These are phyloP conservation scores for Blastosporella zonata DNA, from an alignment of 1,284 basidiomycete species.

Conservation along the genomic window DNA sequence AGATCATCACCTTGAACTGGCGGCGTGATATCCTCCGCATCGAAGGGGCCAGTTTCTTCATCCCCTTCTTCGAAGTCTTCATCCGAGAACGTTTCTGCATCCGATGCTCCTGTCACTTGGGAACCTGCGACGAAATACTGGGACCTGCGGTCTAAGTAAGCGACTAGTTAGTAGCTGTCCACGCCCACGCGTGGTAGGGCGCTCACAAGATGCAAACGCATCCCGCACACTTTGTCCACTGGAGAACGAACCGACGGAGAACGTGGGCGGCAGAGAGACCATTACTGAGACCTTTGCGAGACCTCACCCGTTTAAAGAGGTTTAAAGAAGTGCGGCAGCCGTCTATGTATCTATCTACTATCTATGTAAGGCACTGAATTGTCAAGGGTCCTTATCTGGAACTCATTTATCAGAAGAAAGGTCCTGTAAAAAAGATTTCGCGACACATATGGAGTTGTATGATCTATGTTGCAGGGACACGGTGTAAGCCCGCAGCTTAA, in stretches of 20 bases:
- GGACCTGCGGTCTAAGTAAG: slow-evolving; percentile 31
- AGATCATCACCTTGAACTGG: slow-evolving; percentile 18
- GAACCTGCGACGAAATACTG: slow-evolving; percentile 62
- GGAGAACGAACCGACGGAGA: slow-evolving; percentile 50
- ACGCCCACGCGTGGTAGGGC: not conserved
- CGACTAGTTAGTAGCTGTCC: not conserved
- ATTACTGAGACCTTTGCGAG: slow-evolving; percentile 20
- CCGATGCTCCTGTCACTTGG: slow-evolving; percentile 48
- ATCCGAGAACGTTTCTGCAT: slow-evolving; percentile 28
- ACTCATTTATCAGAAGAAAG: no score
- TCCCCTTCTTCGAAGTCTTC: slow-evolving; percentile 28
- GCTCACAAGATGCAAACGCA: slow-evolving; percentile 35
- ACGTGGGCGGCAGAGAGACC: slow-evolving; percentile 41
- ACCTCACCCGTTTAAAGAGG: not conserved
- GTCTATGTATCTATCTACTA: not conserved
- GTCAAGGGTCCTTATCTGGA: not conserved
- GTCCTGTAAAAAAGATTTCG: no score
- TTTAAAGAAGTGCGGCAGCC: not conserved
- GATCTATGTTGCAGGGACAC: no score
- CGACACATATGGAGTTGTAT: no score
- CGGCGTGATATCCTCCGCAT: slow-evolving; percentile 25
- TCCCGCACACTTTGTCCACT: slow-evolving; percentile 54
- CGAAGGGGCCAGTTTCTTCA: not conserved
- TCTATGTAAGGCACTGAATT: not conserved
- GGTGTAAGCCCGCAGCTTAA: no score